Conservation (phyloP, 345 rosid species). For the thale cress (Arabidopsis thaliana) region DNA sequence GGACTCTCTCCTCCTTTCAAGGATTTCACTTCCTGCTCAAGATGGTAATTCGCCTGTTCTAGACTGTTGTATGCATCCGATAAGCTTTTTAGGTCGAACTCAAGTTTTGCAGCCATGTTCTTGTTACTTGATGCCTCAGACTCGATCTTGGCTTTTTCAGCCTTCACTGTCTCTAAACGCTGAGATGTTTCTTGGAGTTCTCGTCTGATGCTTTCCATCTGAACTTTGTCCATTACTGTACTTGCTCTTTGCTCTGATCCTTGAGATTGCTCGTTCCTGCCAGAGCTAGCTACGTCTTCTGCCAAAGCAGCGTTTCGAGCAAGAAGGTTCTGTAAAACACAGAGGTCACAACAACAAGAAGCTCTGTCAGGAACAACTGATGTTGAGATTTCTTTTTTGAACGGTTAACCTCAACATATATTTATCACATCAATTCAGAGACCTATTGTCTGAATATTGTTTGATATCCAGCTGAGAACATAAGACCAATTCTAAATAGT, state of each 20-base stretch:
- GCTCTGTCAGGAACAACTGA: conserved; percentile 6
- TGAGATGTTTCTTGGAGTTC: conserved; percentile 86
- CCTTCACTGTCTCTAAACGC: conserved; percentile 69
- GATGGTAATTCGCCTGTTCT: conserved; percentile 77
- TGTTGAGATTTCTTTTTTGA: background rate
- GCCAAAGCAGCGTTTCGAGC: conserved; percentile 87
- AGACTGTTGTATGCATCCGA: conserved; percentile 93
- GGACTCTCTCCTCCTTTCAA: conserved; percentile 63
- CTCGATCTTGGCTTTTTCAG: conserved; percentile 73
- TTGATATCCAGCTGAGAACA: conserved; percentile 2
- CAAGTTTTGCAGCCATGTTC: conserved; percentile 75
- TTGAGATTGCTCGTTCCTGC: conserved; percentile 61
- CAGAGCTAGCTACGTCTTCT: conserved; percentile 77
- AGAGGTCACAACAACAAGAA: conserved; percentile 18
- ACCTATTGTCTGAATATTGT: background rate
- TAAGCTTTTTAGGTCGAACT: conserved; percentile 81
- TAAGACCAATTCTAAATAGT: background rate
- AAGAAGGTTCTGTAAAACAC: conserved; percentile 65
- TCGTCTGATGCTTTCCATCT: conserved; percentile 68
- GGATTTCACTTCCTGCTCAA: conserved; percentile 78
- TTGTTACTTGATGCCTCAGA: conserved; percentile 70
- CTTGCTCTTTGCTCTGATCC: conserved; percentile 57
- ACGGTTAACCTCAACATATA: conserved; percentile 7
- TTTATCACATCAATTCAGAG: background rate
- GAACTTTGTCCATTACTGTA: conserved; percentile 69